phyloP scores from a whole-genome alignment of 2,329 filamentous ascomycete genomes.

The Penicillium sp. region DNA sequence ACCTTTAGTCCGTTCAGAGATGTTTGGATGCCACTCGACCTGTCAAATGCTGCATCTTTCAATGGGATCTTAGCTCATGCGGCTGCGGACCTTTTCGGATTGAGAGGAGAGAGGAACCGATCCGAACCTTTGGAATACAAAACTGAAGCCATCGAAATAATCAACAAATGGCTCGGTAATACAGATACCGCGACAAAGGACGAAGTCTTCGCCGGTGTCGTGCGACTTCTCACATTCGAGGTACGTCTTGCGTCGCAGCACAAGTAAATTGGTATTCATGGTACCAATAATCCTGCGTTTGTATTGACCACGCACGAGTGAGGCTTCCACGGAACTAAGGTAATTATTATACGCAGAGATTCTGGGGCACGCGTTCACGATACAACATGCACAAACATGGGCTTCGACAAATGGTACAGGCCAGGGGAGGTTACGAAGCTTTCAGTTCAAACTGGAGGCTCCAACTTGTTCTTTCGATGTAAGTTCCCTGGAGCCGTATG shows the following conservation, averaged over 20 bases:
- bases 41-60: not conserved
- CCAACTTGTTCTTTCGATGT: not conserved
- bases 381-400: not conserved
- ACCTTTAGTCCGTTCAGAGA: not conserved
- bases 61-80: conserved; percentile 1
- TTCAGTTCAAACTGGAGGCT: not conserved
- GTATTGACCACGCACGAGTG: not conserved
- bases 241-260: not conserved
- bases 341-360: not conserved
- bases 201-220: not conserved
- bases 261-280: not conserved
- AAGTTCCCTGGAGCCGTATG: not conserved
- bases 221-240: not conserved
- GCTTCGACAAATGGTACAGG: not conserved
- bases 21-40: not conserved
- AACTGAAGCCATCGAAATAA: not conserved
- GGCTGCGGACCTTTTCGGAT: not conserved
- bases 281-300: not conserved
- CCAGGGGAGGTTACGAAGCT: not conserved
- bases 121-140: not conserved
- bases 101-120: not conserved
- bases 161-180: not conserved
- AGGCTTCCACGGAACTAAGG: not conserved
- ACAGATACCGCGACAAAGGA: not conserved
- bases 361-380: not conserved